phyloP scores from a whole-genome alignment of 768 basidiomycete genomes.

The Neoboletus brunneissimus region DNA sequence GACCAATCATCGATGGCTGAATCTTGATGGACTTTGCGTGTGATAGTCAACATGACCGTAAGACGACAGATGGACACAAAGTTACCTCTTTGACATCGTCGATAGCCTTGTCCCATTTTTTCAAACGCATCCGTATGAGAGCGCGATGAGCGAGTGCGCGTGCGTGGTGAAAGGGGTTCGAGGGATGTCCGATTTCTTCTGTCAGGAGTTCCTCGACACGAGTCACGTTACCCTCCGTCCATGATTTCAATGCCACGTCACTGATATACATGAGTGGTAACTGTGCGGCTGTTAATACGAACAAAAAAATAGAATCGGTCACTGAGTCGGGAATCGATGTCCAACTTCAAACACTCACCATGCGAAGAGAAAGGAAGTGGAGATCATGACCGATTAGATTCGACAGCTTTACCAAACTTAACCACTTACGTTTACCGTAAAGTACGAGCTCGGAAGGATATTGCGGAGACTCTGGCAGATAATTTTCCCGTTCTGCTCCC shows the following conservation, averaged over 20 bases:
- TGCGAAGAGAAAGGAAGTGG: not conserved
- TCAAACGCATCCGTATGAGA: not conserved
- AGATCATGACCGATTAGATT: not conserved
- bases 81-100: conserved; percentile 4
- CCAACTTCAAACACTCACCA: not conserved
- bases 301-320: not conserved
- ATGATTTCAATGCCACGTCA: not conserved
- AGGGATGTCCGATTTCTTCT: not conserved
- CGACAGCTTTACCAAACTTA: not conserved
- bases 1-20: not conserved
- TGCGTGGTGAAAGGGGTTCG: not conserved
- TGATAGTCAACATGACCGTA: not conserved
- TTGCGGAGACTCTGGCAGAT: not conserved
- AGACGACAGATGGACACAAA: not conserved
- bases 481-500: not conserved
- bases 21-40: not conserved
- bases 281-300: not conserved
- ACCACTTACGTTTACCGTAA: not conserved
- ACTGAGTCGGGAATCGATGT: not conserved
- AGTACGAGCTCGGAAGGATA: not conserved
- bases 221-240: not conserved
- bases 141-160: conserved; percentile 1
- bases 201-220: not conserved
- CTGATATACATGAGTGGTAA: not conserved
- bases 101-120: not conserved